These are phyloP conservation scores for Wickerhamomyces ciferrii DNA, from an alignment of 805 yeast species.

Conservation along the genomic window DNA sequence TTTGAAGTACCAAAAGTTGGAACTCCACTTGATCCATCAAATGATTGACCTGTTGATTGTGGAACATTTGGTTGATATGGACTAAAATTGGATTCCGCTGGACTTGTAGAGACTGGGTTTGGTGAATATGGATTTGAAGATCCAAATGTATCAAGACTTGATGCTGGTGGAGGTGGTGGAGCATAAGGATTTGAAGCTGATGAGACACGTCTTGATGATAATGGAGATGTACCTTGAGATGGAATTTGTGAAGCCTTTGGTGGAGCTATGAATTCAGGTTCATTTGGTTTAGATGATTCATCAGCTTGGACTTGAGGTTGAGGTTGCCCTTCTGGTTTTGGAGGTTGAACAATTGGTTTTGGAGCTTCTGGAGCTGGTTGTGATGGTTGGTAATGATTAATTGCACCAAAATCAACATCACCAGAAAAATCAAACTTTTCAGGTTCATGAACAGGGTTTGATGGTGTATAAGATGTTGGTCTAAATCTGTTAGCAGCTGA, in stretches of 20 bases:
- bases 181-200: slow-evolving; percentile 2
- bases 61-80: slow-evolving; percentile 9
- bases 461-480: slow-evolving; percentile 3
- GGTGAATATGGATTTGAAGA: slow-evolving; percentile 5
- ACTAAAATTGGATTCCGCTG: not conserved
- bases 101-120: not conserved
- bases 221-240: not conserved
- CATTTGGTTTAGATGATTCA: not conserved
- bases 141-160: not conserved
- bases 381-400: slow-evolving; percentile 4
- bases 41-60: not conserved
- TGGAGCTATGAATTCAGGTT: not conserved
- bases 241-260: not conserved
- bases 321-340: not conserved
- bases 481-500: slow-evolving; percentile 2
- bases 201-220: not conserved
- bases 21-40: not conserved
- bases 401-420: slow-evolving; percentile 14
- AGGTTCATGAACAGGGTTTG: slow-evolving; percentile 3
- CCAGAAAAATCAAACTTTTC: slow-evolving; percentile 1
- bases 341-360: not conserved
- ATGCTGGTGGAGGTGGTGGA: slow-evolving; percentile 1
- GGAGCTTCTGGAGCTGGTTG: not conserved
- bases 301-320: too few species aligned
- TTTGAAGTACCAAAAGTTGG: not conserved